These are phyloP conservation scores for Lotus japonicus DNA, from an alignment of 306 rosid species.

Conservation along the genomic window DNA sequence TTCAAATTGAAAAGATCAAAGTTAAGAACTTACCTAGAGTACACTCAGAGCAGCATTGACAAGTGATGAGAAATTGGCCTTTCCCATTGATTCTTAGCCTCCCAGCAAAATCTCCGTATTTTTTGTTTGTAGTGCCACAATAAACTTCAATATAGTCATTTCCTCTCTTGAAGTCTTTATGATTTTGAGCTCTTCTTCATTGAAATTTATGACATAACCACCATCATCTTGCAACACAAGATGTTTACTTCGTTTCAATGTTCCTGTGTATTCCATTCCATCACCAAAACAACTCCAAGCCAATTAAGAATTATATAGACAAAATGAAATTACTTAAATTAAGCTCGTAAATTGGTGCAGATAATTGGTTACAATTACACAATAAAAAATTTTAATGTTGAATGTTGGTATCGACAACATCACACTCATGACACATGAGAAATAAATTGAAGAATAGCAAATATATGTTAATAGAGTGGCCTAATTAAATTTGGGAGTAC, in stretches of 20 bases:
- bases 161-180: constrained; percentile 25
- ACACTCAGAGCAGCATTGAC: constrained; percentile 23
- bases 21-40: constrained; percentile 14
- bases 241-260: not conserved
- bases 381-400: not conserved
- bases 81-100: constrained; percentile 16
- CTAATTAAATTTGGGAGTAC: too few species aligned
- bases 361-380: not conserved
- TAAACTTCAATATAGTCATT: constrained; percentile 29
- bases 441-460: too few species aligned
- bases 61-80: constrained; percentile 32
- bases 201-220: constrained; percentile 10
- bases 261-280: not conserved
- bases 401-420: too few species aligned
- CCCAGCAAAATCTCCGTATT: constrained; percentile 33
- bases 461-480: too few species aligned
- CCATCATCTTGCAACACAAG: not conserved
- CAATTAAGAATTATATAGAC: not conserved
- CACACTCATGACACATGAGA: not conserved
- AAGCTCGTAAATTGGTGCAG: not conserved
- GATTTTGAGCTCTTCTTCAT: constrained; percentile 13
- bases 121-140: constrained; percentile 43
- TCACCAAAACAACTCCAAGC: not conserved
- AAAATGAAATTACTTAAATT: not conserved
- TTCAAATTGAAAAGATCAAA: not conserved